A percentile compares a stretch with the other conserved stretches of the same genome.
Conservation (phyloP, 2,329 filamentous ascomycete species). For the Myriosclerotinia curreyana region DNA sequence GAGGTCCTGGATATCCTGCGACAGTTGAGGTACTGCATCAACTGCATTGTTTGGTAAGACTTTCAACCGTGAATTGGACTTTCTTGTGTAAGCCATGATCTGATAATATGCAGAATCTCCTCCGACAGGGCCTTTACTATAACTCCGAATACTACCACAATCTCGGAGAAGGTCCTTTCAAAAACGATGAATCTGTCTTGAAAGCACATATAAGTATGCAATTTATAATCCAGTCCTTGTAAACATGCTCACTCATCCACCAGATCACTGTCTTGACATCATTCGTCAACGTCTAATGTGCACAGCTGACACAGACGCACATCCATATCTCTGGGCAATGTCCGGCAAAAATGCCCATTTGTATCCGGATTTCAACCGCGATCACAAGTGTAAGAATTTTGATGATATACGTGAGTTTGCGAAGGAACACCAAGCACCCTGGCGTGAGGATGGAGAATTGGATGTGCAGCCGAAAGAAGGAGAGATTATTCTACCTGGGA, state of each 20-base stretch:
- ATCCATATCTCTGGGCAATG: constrained; percentile 54
- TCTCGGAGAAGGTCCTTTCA: constrained; percentile 46
- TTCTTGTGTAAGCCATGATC: background rate
- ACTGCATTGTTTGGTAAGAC: constrained; percentile 16
- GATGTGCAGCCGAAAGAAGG: constrained; percentile 30
- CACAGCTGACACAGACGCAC: constrained; percentile 49
- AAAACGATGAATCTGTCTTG: constrained; percentile 48
- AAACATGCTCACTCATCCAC: background rate
- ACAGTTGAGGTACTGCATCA: constrained; percentile 8
- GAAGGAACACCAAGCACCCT: constrained; percentile 45
- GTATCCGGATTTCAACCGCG: constrained; percentile 54
- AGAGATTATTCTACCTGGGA: constrained; percentile 29
- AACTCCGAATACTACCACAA: constrained; percentile 52
- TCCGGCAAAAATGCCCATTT: constrained; percentile 41
- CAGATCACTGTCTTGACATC: constrained; percentile 53
- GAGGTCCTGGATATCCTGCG: constrained; percentile 16
- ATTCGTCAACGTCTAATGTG: constrained; percentile 56
- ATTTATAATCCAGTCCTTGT: background rate
- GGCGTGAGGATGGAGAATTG: constrained; percentile 32
- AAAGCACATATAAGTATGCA: constrained; percentile 44
- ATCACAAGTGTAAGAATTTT: constrained; percentile 52
- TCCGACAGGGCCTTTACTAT: constrained; percentile 51
- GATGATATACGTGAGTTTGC: constrained; percentile 52
- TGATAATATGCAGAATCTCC: constrained; percentile 42
- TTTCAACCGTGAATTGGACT: background rate